These are phyloP conservation scores for Penicillium coprophilum DNA, from an alignment of 495 filamentous ascomycete genomes.

Conservation along the genomic window DNA sequence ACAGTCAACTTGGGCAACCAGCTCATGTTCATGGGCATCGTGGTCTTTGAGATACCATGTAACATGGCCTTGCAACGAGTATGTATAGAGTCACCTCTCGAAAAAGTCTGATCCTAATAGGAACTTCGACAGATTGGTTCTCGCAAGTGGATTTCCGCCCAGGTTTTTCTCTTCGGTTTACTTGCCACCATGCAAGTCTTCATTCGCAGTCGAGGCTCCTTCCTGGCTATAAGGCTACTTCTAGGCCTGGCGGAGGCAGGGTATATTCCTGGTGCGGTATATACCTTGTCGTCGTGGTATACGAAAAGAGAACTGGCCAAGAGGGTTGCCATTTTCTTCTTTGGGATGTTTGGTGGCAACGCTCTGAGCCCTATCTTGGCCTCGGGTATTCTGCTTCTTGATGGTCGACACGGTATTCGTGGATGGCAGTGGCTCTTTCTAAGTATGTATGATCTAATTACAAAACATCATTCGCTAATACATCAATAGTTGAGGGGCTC, in stretches of 20 bases:
- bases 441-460: conserved; percentile 13
- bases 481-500: conserved; percentile 42
- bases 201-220: conserved; percentile 43
- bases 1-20: conserved; percentile 57
- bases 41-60: conserved; percentile 53
- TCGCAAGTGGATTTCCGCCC: conserved; percentile 47
- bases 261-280: conserved; percentile 57
- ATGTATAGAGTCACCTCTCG: neutral
- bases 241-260: conserved; percentile 55
- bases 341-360: conserved; percentile 51
- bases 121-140: conserved; percentile 45
- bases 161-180: conserved; percentile 54
- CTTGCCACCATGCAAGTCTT: conserved; percentile 55
- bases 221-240: conserved; percentile 43
- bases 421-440: conserved; percentile 64
- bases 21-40: conserved; percentile 53
- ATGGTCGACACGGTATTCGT: conserved; percentile 43
- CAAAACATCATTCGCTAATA: neutral
- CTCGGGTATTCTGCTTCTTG: conserved; percentile 46
- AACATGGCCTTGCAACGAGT: conserved; percentile 43
- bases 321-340: conserved; percentile 52
- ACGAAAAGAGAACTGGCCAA: conserved; percentile 47
- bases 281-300: conserved; percentile 57
- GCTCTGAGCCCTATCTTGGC: conserved; percentile 50
- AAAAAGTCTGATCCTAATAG: neutral